Evolutionary conservation across 1,139 yeast genomes (phyloP).

Genomic region (Kodamaea sp.): DNA sequence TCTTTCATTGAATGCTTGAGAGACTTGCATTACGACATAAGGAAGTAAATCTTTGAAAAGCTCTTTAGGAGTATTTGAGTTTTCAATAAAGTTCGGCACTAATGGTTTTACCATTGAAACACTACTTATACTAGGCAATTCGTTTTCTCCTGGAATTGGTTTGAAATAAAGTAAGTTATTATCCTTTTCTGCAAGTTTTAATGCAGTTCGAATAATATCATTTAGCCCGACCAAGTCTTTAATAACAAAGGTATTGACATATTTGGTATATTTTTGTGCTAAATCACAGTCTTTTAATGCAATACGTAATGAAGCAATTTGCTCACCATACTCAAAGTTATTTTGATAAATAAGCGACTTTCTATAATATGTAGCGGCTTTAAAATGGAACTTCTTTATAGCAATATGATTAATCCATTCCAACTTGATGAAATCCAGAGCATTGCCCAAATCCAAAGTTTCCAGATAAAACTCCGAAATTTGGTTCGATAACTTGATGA

Average conservation of each 20-base stretch:
- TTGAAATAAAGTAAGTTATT: constrained; percentile 77
- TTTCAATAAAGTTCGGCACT: constrained; percentile 34
- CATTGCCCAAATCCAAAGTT: constrained; percentile 44
- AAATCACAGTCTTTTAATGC: constrained; percentile 32
- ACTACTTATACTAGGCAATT: constrained; percentile 43
- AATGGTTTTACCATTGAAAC: constrained; percentile 57
- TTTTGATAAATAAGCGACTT: constrained; percentile 49
- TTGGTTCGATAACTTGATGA: constrained; percentile 63
- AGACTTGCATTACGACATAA: constrained; percentile 58
- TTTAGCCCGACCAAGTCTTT: constrained; percentile 49
- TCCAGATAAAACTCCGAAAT: constrained; percentile 54
- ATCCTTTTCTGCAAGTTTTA: constrained; percentile 66
- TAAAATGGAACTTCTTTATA: constrained; percentile 60
- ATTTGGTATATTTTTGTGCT: constrained; percentile 40
- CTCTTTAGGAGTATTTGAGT: constrained; percentile 17
- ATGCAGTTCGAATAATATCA: constrained; percentile 39
- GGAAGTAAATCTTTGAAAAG: constrained; percentile 65
- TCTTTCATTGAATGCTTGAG: constrained; percentile 67
- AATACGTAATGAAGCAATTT: constrained; percentile 52
- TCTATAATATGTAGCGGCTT: constrained; percentile 67
- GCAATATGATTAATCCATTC: constrained; percentile 64
- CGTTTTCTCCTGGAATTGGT: constrained; percentile 48
- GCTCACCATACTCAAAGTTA: constrained; percentile 61
- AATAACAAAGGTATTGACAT: constrained; percentile 41
- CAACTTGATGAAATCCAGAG: constrained; percentile 49